Evolutionary conservation across 306 rosid genomes (phyloP).

Genomic region (Nissolia schottii): DNA sequence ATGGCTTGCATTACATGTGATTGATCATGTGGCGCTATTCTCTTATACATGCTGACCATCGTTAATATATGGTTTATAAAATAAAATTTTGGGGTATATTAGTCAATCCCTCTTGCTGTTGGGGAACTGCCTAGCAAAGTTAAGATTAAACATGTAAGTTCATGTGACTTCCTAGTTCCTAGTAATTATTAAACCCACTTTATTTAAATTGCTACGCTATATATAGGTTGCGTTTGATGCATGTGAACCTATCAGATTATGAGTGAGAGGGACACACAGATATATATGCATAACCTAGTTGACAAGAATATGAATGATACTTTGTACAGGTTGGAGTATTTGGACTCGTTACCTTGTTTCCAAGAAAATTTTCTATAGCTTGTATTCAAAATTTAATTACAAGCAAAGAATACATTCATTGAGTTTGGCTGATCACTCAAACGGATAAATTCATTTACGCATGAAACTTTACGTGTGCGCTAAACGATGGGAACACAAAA

Average conservation of each 20-base stretch:
- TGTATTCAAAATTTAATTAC: neutral
- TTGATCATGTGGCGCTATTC: conserved; percentile 34
- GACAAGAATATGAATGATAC: neutral
- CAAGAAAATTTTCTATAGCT: neutral
- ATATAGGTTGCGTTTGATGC: conserved; percentile 19
- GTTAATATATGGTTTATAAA: neutral
- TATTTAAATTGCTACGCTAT: neutral
- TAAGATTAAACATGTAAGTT: neutral
- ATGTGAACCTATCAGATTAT: conserved; percentile 6
- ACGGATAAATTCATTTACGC: neutral
- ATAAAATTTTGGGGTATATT: neutral
- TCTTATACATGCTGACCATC: neutral
- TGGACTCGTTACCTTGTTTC: neutral
- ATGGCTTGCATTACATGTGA: conserved; percentile 18
- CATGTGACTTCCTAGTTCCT: conserved; percentile 4
- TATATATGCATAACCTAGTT: neutral
- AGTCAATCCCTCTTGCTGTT: conserved; percentile 1
- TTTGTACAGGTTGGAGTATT: conserved; percentile 7
- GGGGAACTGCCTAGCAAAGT: conserved; percentile 24
- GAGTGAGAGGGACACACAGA: neutral
- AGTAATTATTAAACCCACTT: neutral
- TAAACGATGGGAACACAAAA: too few species aligned
- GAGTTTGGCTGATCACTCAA: neutral
- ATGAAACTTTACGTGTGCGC: neutral
- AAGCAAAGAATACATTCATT: neutral